phyloP scores from a whole-genome alignment of 441 rosid genomes.

The Arabidopsis hybrid region DNA sequence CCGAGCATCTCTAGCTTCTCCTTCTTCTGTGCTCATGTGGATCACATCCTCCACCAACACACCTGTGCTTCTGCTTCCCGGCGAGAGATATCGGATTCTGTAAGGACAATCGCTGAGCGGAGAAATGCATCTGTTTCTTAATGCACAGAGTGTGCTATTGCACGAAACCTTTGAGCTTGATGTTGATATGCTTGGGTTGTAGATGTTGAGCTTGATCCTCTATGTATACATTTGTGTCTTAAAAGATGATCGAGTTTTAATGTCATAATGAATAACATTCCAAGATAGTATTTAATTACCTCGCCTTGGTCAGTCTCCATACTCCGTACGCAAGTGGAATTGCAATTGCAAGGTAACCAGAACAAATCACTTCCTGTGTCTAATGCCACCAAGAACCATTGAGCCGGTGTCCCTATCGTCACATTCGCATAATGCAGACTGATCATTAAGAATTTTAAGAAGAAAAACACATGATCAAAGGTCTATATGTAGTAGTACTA shows the following conservation, averaged over 20 bases:
- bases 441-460: conserved; percentile 34
- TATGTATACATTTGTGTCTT: conserved; percentile 38
- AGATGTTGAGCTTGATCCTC: conserved; percentile 60
- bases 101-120: conserved; percentile 67
- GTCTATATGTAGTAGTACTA: neutral
- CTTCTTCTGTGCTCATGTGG: conserved; percentile 64
- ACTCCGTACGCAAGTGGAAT: conserved; percentile 32
- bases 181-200: conserved; percentile 70
- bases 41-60: conserved; percentile 74
- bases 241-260: neutral
- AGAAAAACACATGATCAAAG: conserved; percentile 20
- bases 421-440: conserved; percentile 89
- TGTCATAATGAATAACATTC: neutral
- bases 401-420: conserved; percentile 77
- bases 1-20: conserved; percentile 56
- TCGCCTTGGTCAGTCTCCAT: conserved; percentile 48
- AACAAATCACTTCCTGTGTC: conserved; percentile 94
- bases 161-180: conserved; percentile 71
- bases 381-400: conserved; percentile 81
- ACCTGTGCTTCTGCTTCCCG: conserved; percentile 71
- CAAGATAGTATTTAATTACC: conserved; percentile 48
- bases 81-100: conserved; percentile 69
- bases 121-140: conserved; percentile 52
- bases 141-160: conserved; percentile 59
- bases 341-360: conserved; percentile 93